Conservation (phyloP, 805 yeast genomes). For the Starmerella kuoi region DNA sequence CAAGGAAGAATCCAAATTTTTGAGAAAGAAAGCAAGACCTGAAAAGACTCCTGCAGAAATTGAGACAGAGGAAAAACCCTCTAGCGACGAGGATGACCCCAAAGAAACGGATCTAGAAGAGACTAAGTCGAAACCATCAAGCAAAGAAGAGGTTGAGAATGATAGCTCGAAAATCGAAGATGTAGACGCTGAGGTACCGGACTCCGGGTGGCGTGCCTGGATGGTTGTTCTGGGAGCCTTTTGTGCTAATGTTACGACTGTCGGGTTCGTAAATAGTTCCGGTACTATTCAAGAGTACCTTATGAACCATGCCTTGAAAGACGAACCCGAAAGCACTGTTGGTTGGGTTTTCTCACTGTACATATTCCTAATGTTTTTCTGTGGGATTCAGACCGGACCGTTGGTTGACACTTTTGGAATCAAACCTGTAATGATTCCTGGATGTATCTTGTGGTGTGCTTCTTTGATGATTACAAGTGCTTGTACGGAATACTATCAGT, state of each 20-base stretch:
- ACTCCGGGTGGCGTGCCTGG: conserved; percentile 44
- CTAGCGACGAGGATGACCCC: no score
- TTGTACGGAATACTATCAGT: conserved; percentile 42
- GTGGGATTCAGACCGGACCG: conserved; percentile 41
- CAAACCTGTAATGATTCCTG: conserved; percentile 33
- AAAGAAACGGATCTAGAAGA: no score
- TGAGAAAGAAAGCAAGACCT: no score
- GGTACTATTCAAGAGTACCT: conserved; percentile 60
- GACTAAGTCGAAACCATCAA: no score
- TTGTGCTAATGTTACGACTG: conserved; percentile 42
- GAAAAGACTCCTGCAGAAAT: no score
- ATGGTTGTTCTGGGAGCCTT: conserved; percentile 43
- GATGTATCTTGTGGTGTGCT: conserved; percentile 34
- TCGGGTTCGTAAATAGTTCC: conserved; percentile 52
- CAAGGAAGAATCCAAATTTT: no score
- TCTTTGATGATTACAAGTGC: conserved; percentile 44
- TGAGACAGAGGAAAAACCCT: no score
- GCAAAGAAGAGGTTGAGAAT: no score
- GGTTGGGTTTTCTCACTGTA: conserved; percentile 52
- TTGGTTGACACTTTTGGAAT: conserved; percentile 50
- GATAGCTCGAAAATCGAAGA: no score
- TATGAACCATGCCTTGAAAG: conserved; percentile 31
- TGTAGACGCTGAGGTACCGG: conserved; percentile 29
- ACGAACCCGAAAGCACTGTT: conserved; percentile 36
- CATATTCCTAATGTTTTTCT: conserved; percentile 29